phyloP scores from a whole-genome alignment of 2,329 filamentous ascomycete species.

The Penicillium glabrum region DNA sequence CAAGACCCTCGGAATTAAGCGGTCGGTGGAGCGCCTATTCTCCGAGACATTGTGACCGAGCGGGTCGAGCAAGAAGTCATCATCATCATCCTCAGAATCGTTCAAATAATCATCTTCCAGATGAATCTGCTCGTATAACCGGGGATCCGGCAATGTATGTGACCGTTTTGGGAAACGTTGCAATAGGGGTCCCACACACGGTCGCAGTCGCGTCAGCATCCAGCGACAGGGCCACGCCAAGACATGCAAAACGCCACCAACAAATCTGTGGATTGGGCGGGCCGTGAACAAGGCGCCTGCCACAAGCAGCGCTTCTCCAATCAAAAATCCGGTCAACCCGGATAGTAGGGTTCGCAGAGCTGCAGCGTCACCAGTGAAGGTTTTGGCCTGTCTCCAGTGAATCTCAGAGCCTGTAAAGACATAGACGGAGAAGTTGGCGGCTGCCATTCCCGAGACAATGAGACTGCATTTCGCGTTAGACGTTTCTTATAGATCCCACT shows the following conservation, averaged over 20 bases:
- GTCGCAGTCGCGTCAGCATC: background rate
- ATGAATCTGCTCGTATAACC: constrained; percentile 16
- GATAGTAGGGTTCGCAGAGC: constrained; percentile 33
- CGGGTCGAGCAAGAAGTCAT: constrained; percentile 1
- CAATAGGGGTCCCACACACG: background rate
- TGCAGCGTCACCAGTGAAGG: constrained; percentile 34
- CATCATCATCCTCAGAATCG: constrained; percentile 12
- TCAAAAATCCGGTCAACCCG: constrained; percentile 33
- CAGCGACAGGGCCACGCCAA: constrained; percentile 10
- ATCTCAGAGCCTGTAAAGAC: constrained; percentile 37
- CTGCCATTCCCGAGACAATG: constrained; percentile 32
- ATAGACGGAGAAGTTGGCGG: constrained; percentile 36
- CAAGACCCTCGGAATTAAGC: constrained; percentile 3
- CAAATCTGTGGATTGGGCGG: constrained; percentile 22
- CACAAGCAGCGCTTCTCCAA: constrained; percentile 30
- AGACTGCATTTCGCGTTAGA: constrained; percentile 18
- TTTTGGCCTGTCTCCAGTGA: constrained; percentile 36
- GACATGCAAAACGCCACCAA: constrained; percentile 27
- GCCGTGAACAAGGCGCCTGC: constrained; percentile 26
- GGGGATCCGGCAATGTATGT: constrained; percentile 12
- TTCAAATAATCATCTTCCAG: constrained; percentile 18
- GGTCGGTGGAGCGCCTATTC: constrained; percentile 1
- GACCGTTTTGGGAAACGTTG: constrained; percentile 1
- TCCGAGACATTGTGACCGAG: background rate
- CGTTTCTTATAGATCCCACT: background rate